Conservation (phyloP, 148 eudicot genomes). For the Agrostemma githago region DNA sequence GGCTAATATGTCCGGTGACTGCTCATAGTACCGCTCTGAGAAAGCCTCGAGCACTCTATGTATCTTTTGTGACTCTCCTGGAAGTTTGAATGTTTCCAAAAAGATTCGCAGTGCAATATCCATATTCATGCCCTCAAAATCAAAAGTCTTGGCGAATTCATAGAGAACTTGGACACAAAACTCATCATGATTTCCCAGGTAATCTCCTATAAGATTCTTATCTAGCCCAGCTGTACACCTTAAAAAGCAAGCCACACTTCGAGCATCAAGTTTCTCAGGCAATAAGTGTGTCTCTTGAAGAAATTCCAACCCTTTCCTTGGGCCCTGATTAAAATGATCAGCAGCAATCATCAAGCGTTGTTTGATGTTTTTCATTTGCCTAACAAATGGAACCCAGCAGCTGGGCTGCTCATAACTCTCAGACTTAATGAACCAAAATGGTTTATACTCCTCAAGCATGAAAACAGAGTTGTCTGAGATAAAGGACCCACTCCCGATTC, state of each 20-base stretch:
- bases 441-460: conserved; percentile 58
- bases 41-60: conserved; percentile 95
- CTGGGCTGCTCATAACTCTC: conserved; percentile 53
- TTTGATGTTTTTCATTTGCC: conserved; percentile 67
- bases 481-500: conserved; percentile 49
- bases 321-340: conserved; percentile 83
- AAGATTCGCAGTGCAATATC: conserved; percentile 26
- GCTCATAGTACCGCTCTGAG: conserved; percentile 82
- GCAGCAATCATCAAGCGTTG: conserved; percentile 76
- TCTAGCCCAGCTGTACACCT: conserved; percentile 84
- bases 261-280: conserved; percentile 80
- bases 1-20: conserved; percentile 73
- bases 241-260: conserved; percentile 89
- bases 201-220: conserved; percentile 88
- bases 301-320: conserved; percentile 89
- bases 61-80: conserved; percentile 67
- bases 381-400: conserved; percentile 87
- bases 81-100: conserved; percentile 29
- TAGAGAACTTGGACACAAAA: conserved; percentile 87
- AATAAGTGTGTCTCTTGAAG: conserved; percentile 69
- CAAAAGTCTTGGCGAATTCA: conserved; percentile 72
- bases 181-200: conserved; percentile 85
- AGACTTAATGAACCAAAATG: conserved; percentile 77
- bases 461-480: conserved; percentile 34
- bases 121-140: conserved; percentile 24